phyloP scores from a whole-genome alignment of 805 yeast genomes.

The Wickerhamiella musiphila region DNA sequence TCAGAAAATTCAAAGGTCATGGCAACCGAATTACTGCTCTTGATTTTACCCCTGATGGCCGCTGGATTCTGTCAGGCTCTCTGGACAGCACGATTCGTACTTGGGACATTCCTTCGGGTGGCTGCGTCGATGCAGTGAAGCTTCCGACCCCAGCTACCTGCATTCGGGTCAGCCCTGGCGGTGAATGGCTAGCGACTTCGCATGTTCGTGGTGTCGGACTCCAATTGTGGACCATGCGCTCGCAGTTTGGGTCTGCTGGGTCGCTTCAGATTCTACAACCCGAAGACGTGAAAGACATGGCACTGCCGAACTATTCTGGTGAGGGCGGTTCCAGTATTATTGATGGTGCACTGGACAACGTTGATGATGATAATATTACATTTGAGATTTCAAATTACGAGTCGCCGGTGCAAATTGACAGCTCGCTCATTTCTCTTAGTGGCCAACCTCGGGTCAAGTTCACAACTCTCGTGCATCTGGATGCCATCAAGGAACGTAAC shows the following conservation, averaged over 20 bases:
- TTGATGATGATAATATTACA: conserved; percentile 21
- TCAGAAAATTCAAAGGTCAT: conserved; percentile 82
- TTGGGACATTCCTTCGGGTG: conserved; percentile 96
- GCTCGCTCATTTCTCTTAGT: conserved; percentile 53
- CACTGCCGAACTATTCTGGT: conserved; percentile 63
- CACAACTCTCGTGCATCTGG: conserved; percentile 63
- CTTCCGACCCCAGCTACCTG: conserved; percentile 67
- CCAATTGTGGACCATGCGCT: conserved; percentile 77
- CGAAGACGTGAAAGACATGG: conserved; percentile 37
- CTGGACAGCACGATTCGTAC: conserved; percentile 80
- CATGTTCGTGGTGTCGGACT: conserved; percentile 86
- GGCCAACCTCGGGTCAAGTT: conserved; percentile 62
- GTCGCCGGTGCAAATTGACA: conserved; percentile 36
- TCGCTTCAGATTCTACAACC: conserved; percentile 51
- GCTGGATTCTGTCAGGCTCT: conserved; percentile 78
- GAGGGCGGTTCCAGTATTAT: conserved; percentile 54
- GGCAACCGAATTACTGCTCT: conserved; percentile 69
- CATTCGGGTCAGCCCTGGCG: conserved; percentile 66
- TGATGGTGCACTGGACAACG: conserved; percentile 57
- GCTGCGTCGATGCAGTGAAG: conserved; percentile 81
- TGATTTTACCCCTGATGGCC: conserved; percentile 87
- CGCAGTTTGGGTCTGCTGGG: conserved; percentile 56
- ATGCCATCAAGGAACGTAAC: conserved; percentile 67
- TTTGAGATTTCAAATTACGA: conserved; percentile 23
- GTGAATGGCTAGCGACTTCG: conserved; percentile 80